Conservation (phyloP, 352 stramenopile species). For the Blastocystis sp. region DNA sequence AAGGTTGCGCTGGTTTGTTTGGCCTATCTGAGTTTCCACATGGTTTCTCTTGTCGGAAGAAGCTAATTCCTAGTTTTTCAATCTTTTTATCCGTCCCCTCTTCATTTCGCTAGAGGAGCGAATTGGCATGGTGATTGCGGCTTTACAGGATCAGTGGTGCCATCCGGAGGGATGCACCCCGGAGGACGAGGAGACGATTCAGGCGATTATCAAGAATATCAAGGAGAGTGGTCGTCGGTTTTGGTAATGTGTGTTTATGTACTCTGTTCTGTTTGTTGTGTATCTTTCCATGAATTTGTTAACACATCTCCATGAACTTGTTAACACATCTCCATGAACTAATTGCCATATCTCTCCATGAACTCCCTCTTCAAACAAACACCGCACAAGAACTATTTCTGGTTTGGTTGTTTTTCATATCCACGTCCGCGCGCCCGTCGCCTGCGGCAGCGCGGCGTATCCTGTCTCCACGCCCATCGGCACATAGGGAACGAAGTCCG, state of each 20-base stretch:
- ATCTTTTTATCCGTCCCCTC: neutral
- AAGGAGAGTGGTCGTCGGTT: conserved; percentile 47
- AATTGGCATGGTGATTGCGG: neutral
- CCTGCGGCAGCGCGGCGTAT: no score
- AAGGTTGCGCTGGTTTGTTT: neutral
- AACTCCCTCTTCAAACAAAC: no score
- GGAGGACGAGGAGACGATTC: conserved; percentile 27
- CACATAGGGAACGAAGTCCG: neutral
- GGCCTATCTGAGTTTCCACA: conserved; percentile 4
- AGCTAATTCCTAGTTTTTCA: neutral
- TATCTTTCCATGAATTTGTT: no score
- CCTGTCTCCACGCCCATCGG: neutral
- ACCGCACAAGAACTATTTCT: neutral
- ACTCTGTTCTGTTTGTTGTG: conserved; percentile 36
- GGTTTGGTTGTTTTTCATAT: no score
- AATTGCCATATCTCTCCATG: no score
- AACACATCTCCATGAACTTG: no score
- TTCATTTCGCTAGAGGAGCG: conserved; percentile 25
- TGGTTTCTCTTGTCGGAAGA: neutral
- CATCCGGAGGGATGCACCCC: neutral
- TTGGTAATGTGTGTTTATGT: conserved; percentile 18
- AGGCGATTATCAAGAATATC: conserved; percentile 32
- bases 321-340: no score
- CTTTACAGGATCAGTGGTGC: conserved; percentile 31
- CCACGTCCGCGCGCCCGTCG: no score